These are phyloP conservation scores for Eucalyptus fibrosa DNA, from an alignment of 345 rosid genomes.

Conservation along the genomic window DNA sequence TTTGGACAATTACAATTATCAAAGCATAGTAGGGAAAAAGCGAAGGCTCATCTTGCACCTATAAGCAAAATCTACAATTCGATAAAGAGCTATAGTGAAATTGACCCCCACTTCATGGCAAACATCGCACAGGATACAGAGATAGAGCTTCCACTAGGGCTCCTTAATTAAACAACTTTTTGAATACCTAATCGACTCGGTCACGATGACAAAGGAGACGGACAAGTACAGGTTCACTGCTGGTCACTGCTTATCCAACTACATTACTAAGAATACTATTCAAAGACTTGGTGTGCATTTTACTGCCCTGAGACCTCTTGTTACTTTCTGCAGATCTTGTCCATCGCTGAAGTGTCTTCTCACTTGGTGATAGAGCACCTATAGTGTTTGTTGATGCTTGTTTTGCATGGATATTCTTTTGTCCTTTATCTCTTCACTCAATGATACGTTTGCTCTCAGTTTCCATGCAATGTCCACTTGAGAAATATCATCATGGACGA, in stretches of 20 bases:
- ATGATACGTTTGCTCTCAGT: not conserved
- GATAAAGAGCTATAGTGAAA: too few relatives aligned
- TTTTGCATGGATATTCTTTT: not conserved
- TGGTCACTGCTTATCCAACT: constrained; percentile 27
- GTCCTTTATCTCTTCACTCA: not conserved
- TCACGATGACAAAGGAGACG: too few relatives aligned
- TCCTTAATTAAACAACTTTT: too few relatives aligned
- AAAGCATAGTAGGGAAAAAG: too few relatives aligned
- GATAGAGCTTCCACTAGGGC: too few relatives aligned
- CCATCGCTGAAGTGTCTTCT: not conserved
- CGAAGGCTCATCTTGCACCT: too few relatives aligned
- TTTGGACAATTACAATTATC: too few relatives aligned
- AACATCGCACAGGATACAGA: too few relatives aligned
- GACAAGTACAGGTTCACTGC: too few relatives aligned
- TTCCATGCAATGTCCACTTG: not conserved
- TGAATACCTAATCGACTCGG: too few relatives aligned
- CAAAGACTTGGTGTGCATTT: constrained; percentile 44
- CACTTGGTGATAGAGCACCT: not conserved
- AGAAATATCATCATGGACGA: not conserved
- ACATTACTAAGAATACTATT: constrained; percentile 38
- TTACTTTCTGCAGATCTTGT: not conserved
- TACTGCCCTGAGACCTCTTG: not conserved
- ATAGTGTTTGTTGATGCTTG: not conserved
- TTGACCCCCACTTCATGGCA: too few relatives aligned
- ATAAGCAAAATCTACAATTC: too few relatives aligned